Conservation (phyloP, 768 basidiomycete species). For the Scleroderma bovista region DNA sequence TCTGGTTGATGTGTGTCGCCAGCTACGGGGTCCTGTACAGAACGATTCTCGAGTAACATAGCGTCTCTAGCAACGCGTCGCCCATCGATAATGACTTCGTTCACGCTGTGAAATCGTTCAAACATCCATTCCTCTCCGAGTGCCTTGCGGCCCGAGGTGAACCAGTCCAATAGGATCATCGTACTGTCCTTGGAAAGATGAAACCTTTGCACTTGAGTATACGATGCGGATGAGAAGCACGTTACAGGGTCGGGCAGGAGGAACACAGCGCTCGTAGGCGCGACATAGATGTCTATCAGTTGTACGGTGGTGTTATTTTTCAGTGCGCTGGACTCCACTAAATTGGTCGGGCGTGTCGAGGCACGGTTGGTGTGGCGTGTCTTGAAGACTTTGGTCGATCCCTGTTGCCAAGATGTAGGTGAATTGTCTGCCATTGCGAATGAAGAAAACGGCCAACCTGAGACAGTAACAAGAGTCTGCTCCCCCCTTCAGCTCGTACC, state of each 20-base stretch:
- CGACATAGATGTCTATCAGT: slow-evolving; percentile 52
- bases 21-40: slow-evolving; percentile 9
- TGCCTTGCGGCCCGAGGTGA: slow-evolving; percentile 81
- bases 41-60: slow-evolving; percentile 60
- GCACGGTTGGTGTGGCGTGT: slow-evolving; percentile 55
- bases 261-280: slow-evolving; percentile 53
- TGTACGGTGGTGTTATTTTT: slow-evolving; percentile 48
- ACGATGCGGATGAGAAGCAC: slow-evolving; percentile 80
- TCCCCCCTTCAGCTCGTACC: slow-evolving; percentile 53
- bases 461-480: slow-evolving; percentile 69
- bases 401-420: slow-evolving; percentile 45
- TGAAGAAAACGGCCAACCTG: slow-evolving; percentile 51
- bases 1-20: slow-evolving; percentile 14
- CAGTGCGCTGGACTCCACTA: slow-evolving; percentile 2
- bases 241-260: slow-evolving; percentile 91
- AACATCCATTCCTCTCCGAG: slow-evolving; percentile 90
- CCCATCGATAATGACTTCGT: slow-evolving; percentile 71
- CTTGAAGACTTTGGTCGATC: slow-evolving; percentile 95
- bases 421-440: neutral
- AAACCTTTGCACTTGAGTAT: slow-evolving; percentile 82
- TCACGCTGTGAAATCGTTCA: slow-evolving; percentile 75
- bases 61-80: slow-evolving; percentile 70
- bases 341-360: slow-evolving; percentile 33
- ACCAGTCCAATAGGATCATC: slow-evolving; percentile 80
- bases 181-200: slow-evolving; percentile 55